Base-by-base conservation (phyloP, 176 grass and related monocot genomes). In the Aegilops tauschii region DNA sequence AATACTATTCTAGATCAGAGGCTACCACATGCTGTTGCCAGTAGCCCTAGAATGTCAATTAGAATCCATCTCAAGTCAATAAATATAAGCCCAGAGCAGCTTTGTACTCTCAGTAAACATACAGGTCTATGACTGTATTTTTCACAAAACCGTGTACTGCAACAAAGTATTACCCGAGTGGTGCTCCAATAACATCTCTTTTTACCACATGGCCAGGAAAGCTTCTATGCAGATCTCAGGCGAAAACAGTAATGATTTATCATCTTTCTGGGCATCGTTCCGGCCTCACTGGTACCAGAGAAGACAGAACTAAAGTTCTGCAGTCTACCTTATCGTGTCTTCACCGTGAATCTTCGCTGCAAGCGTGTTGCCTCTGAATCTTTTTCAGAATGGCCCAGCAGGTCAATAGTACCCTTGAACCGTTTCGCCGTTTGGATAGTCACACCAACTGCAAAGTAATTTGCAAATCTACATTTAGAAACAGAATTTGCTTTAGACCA, bases 401-500 rank as follows among this genome's bases (percentile, higher is more conserved):
- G 52, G 61, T 81, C 81, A 84, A 76, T 73, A 84, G 75, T 74
- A 79, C 58, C 44, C 23, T 84, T 81, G 77, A 77, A 84, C 77
- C 40, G 40, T 83, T 84, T 79, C 89, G 40, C 82, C 49, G 73
- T 81, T 81, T 76, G 29, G 39, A 80, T 40, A 80, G 80, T 12
- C 49, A 61, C 79, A 91, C 87, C 85, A 76, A 61, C 61, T 81
- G 65, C 69, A 85, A 88, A 91, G 77, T 52, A 78, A 78, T 82
- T 70, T 85, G 70, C 77, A 88, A 81, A 85, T 85, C 71, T 32
- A 71, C 63, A 91, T 91, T 88, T 77, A 65, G 71, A 40, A 85
- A 69, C 78, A 85, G 40, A 84, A 65, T 23, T 85, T 81, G 77
- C 90, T 91, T 88, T 88, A 85, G 37, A 88, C 54, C 86, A 88